Evolutionary conservation across 345 rosid genomes (phyloP), one percentile per base, ranked within the genome.

Genomic region (Psidium friedrichsthalianum): DNA sequence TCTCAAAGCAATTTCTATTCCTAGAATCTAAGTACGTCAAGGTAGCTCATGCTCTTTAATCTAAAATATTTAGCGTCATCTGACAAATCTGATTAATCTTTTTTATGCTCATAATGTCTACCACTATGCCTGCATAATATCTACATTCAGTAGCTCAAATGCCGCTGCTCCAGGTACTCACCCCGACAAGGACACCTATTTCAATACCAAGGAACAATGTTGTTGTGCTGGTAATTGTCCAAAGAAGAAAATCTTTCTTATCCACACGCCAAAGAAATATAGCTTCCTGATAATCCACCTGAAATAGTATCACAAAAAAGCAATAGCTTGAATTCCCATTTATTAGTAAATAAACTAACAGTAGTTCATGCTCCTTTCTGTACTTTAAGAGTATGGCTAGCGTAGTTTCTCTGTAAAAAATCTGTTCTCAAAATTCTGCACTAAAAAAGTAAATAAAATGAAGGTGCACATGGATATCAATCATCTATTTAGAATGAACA

Each of bases 251-350:
- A 91, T 98, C 99, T 87, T 93, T 95, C 93, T 98, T 98, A 86
- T 96, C 98, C 84, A 98, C 95, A 84, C 87, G 94, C 99, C 99
- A 98, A 86, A 98, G 90, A 91, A 98, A 96, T 80, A 96, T 94
- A 87, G 99, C 99, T 91, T 94, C 97, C 16, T 94, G 92, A 88
- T 94, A 98, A 91, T 98, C 99, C 91, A 98, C 99, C 99, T 98
- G 91, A 83, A 90, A 90, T 47, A 57, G 87, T 82, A 84, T 86
- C 40, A 86, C 84, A n/a, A 82, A 83, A 55, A 52, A n/a, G 36
- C 83, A 16, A 61, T 49, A 61, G 82, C 61, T 76, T 69, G 24
- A 40, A 52, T 61, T 53, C 32, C 59, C 84, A 5, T 82, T 82
- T 56, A 53, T 53, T 27, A 32, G 40, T 14, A 61, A 27, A 61